phyloP scores from a whole-genome alignment of 1,284 basidiomycete species.

The Ceratobasidium theobromae region DNA sequence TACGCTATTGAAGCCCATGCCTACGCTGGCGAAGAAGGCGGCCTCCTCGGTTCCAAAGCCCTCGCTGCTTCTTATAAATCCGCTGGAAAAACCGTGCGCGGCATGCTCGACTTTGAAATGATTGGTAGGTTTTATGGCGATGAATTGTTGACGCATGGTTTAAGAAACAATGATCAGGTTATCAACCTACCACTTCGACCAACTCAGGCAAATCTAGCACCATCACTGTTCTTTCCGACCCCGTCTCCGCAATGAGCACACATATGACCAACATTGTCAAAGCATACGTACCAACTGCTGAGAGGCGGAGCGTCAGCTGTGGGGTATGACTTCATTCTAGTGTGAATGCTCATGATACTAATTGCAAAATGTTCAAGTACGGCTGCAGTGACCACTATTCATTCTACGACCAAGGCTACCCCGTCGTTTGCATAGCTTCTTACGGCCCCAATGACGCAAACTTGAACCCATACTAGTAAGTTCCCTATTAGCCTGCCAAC shows the following conservation, averaged over 20 bases:
- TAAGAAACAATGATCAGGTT: too few relatives aligned
- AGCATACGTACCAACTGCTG: constrained; percentile 23
- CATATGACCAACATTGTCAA: constrained; percentile 20
- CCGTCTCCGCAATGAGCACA: constrained; percentile 8
- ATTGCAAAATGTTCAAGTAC: background rate
- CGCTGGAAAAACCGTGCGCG: constrained; percentile 12
- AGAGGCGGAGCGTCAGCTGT: constrained; percentile 1
- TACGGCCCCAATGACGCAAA: constrained; percentile 32
- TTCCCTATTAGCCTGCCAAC: background rate
- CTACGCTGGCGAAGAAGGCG: constrained; percentile 44
- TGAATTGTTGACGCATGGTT: background rate
- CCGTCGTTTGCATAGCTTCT: constrained; percentile 31
- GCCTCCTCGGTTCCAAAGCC: constrained; percentile 24
- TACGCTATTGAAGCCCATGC: constrained; percentile 63
- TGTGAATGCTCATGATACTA: background rate
- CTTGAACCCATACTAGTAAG: constrained; percentile 34
- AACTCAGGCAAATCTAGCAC: constrained; percentile 16
- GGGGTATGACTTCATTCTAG: constrained; percentile 5
- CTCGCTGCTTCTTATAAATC: constrained; percentile 19
- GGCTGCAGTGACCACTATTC: constrained; percentile 32
- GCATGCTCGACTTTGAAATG: constrained; percentile 33
- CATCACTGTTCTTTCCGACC: constrained; percentile 31
- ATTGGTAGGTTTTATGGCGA: constrained; percentile 9
- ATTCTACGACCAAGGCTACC: constrained; percentile 32
- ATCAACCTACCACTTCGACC: constrained; percentile 21